Evolutionary conservation across 169 alveolate genomes (phyloP).

Genomic region (Eimeria sp.): DNA sequence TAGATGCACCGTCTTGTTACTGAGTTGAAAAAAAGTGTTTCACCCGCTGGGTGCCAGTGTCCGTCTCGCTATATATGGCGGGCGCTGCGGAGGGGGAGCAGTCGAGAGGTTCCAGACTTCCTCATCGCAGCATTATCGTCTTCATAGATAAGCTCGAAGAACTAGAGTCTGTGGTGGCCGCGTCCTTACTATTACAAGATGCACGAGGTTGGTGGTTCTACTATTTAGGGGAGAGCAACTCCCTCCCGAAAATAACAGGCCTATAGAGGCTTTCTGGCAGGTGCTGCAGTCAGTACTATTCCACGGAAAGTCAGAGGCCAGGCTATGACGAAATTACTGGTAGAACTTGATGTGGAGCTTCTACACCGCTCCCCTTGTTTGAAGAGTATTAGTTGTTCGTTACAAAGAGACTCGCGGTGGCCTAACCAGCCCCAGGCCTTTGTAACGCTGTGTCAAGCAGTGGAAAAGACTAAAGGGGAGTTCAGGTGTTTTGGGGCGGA

Average conservation of each 20-base stretch:
- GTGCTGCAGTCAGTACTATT: background rate
- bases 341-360: background rate
- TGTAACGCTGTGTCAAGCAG: background rate
- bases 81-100: background rate
- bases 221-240: no score
- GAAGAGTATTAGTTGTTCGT: background rate
- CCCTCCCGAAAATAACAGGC: no score
- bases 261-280: background rate
- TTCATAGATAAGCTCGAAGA: background rate
- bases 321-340: background rate
- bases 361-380: background rate
- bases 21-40: no score
- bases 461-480: background rate
- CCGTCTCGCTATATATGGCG: background rate
- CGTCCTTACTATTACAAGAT: no score
- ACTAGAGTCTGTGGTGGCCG: background rate
- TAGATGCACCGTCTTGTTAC: no score
- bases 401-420: background rate
- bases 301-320: background rate
- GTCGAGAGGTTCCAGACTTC: background rate
- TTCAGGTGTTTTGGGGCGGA: background rate
- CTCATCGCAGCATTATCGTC: background rate
- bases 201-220: no score
- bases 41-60: no score
- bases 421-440: background rate